These are phyloP conservation scores for Tylopilus sp. DNA, from an alignment of 768 basidiomycete species.

Conservation along the genomic window DNA sequence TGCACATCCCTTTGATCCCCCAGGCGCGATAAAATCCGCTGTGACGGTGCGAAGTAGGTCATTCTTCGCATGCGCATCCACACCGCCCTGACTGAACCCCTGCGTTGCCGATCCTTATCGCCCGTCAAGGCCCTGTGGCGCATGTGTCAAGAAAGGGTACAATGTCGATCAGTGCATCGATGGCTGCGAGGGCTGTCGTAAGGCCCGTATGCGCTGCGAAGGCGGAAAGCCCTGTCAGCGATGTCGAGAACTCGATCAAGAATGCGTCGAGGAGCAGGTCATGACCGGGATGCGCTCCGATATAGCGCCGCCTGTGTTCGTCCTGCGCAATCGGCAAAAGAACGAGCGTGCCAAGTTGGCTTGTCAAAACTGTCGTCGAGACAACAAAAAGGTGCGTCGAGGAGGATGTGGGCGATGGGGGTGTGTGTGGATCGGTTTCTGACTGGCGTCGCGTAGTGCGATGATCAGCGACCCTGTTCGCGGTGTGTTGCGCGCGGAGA, in stretches of 20 bases:
- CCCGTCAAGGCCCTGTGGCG: conserved; percentile 52
- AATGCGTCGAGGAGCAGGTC: conserved; percentile 46
- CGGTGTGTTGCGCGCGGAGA: conserved; percentile 54
- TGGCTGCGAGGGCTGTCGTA: conserved; percentile 59
- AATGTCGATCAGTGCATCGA: conserved; percentile 52
- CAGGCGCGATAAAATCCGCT: conserved; percentile 62
- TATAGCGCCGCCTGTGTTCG: conserved; percentile 17
- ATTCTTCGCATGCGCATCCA: neutral
- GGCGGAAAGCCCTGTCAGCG: conserved; percentile 36
- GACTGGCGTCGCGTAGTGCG: too few species aligned
- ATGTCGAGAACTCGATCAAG: conserved; percentile 33
- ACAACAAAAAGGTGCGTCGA: conserved; percentile 57
- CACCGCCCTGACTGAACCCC: conserved; percentile 1
- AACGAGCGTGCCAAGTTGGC: conserved; percentile 56
- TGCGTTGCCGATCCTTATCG: neutral
- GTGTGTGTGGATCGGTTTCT: neutral
- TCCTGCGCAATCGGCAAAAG: conserved; percentile 29
- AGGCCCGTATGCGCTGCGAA: conserved; percentile 43
- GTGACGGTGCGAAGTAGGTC: conserved; percentile 49
- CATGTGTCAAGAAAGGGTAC: conserved; percentile 55
- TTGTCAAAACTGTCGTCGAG: conserved; percentile 56
- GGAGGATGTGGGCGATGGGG: neutral
- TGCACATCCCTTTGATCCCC: neutral
- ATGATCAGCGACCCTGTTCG: conserved; percentile 59
- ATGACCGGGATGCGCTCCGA: conserved; percentile 24